These are phyloP conservation scores for Cutaneotrichosporon mucoides DNA, from an alignment of 1,284 basidiomycete genomes.

Conservation along the genomic window DNA sequence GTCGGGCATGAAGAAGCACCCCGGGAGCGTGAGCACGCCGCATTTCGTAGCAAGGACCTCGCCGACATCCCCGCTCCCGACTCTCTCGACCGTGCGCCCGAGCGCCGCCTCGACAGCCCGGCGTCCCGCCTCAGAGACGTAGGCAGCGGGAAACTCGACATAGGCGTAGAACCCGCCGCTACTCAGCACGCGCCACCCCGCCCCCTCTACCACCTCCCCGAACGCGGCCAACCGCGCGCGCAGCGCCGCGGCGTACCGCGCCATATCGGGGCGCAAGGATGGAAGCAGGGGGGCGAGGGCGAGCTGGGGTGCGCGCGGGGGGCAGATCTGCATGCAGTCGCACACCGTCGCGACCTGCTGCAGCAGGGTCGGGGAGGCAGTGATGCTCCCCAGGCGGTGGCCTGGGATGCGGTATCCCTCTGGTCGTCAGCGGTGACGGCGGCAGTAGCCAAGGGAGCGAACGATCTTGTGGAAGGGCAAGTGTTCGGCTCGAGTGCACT, in stretches of 20 bases:
- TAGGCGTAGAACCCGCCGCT: conserved; percentile 73
- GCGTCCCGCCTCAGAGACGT: conserved; percentile 67
- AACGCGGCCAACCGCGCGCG: conserved; percentile 62
- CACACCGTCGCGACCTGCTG: conserved; percentile 60
- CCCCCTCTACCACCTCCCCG: conserved; percentile 49
- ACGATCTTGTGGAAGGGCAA: no score
- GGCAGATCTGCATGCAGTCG: conserved; percentile 74
- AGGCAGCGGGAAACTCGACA: conserved; percentile 62
- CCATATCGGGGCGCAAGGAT: conserved; percentile 57
- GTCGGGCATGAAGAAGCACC: conserved; percentile 60
- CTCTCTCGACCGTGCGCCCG: conserved; percentile 42
- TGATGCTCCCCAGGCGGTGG: conserved; percentile 72
- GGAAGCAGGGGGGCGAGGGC: conserved; percentile 61
- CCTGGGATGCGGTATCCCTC: conserved; percentile 83
- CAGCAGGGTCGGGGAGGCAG: conserved; percentile 61
- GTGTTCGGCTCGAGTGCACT: no score
- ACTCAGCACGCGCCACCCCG: conserved; percentile 60
- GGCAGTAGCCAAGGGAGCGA: no score
- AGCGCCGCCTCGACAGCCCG: conserved; percentile 53
- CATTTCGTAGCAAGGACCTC: conserved; percentile 58
- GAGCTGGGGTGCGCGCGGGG: conserved; percentile 66
- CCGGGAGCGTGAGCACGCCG: conserved; percentile 67
- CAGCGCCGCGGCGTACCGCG: conserved; percentile 55
- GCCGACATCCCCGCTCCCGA: conserved; percentile 57
- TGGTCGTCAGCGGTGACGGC: conserved; percentile 36